Conservation (phyloP, 345 rosid species). For the Diplotaxis tenuifolia region DNA sequence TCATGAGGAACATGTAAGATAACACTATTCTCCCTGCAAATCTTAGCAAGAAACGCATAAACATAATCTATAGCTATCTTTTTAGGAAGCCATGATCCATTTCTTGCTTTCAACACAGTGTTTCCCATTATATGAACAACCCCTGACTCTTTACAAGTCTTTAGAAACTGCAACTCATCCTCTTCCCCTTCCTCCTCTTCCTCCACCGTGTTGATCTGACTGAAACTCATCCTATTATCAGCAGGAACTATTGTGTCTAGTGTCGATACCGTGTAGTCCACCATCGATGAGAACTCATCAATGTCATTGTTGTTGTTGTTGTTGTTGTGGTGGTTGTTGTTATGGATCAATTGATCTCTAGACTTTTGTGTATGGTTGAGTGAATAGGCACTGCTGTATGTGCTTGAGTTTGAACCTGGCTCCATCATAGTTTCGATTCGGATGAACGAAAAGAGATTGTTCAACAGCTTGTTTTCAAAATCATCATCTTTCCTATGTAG, state of each 20-base stretch:
- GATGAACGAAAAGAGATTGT: neutral
- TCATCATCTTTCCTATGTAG: neutral
- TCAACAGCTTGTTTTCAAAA: neutral
- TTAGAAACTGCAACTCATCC: neutral
- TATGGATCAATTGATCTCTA: neutral
- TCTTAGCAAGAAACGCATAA: neutral
- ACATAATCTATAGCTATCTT: neutral
- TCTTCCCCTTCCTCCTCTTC: neutral
- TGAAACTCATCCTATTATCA: neutral
- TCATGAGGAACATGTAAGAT: neutral
- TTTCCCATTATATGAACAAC: neutral
- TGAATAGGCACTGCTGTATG: neutral
- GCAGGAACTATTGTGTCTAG: neutral
- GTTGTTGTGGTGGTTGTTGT: neutral
- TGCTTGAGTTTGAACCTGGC: neutral
- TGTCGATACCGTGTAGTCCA: neutral
- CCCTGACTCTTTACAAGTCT: neutral
- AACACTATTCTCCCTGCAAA: neutral
- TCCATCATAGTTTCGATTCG: neutral
- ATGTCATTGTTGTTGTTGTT: neutral
- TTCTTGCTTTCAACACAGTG: neutral
- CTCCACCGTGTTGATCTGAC: neutral
- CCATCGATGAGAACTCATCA: neutral
- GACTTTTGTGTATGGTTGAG: neutral
- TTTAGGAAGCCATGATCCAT: neutral